phyloP scores from a whole-genome alignment of 2,329 filamentous ascomycete species.

The Diaporthe batatas region DNA sequence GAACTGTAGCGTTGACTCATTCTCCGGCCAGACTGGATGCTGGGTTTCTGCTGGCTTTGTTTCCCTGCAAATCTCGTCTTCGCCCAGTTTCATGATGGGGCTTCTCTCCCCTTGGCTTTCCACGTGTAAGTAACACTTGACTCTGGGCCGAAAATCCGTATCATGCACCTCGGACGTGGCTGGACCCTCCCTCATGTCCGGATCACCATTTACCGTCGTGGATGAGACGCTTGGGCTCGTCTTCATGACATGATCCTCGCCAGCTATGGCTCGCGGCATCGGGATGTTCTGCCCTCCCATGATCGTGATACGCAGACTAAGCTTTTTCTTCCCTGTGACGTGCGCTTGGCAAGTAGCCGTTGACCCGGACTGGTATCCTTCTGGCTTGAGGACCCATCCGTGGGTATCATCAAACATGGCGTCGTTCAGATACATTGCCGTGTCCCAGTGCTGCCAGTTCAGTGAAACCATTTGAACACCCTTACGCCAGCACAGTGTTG shows the following conservation, averaged over 20 bases:
- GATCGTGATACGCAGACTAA: conserved; percentile 79
- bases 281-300: conserved; percentile 82
- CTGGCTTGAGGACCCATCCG: conserved; percentile 89
- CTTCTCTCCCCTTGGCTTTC: conserved; percentile 67
- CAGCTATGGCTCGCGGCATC: conserved; percentile 57
- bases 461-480: conserved; percentile 99
- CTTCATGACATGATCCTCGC: conserved; percentile 49
- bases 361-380: conserved; percentile 72
- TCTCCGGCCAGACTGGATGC: conserved; percentile 72
- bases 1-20: conserved; percentile 69
- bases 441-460: conserved; percentile 96
- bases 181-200: conserved; percentile 44
- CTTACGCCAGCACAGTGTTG: conserved; percentile 89
- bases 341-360: conserved; percentile 56
- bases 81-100: conserved; percentile 49
- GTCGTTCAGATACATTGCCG: conserved; percentile 95
- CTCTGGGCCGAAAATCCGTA: conserved; percentile 75
- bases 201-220: conserved; percentile 44
- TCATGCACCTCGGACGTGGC: conserved; percentile 60
- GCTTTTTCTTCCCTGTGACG: conserved; percentile 62
- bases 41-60: conserved; percentile 68
- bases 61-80: conserved; percentile 49
- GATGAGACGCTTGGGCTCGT: conserved; percentile 48
- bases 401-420: conserved; percentile 92
- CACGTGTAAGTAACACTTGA: conserved; percentile 85